phyloP scores from a whole-genome alignment of 345 rosid species.

The Arabis alpina region DNA sequence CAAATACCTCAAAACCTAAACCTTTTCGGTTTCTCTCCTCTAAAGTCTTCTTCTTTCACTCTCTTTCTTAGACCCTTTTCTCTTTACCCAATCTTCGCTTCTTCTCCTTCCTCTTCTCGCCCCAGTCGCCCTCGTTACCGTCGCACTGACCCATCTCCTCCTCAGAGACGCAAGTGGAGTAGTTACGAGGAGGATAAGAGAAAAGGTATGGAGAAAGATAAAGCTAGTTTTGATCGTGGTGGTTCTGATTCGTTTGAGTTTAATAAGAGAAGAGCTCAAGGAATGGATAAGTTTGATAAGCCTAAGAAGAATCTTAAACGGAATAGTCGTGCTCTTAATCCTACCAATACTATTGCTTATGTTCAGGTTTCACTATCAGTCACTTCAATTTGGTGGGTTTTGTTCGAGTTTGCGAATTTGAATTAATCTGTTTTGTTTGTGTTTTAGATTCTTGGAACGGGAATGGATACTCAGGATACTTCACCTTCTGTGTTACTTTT shows the following conservation, averaged over 20 bases:
- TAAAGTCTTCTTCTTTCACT: conserved; percentile 50
- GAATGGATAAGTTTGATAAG: conserved; percentile 57
- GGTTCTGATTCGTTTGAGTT: conserved; percentile 58
- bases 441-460: conserved; percentile 86
- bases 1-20: conserved; percentile 49
- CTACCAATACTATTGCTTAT: conserved; percentile 84
- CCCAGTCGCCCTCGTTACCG: conserved; percentile 45
- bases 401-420: conserved; percentile 29
- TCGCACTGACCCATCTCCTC: conserved; percentile 33
- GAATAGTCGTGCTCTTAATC: conserved; percentile 71
- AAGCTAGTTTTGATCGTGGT: conserved; percentile 15
- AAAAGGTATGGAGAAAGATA: conserved; percentile 52
- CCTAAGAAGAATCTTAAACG: conserved; percentile 75
- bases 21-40: conserved; percentile 44
- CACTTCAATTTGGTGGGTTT: not conserved
- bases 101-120: conserved; percentile 42
- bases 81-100: conserved; percentile 41
- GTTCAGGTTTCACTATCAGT: conserved; percentile 63
- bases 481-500: conserved; percentile 96
- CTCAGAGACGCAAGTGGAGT: conserved; percentile 48
- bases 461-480: conserved; percentile 98
- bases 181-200: conserved; percentile 41
- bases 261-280: conserved; percentile 86
- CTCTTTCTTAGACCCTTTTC: conserved; percentile 41
- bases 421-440: not conserved